Base-by-base conservation (phyloP, 208 protist species). In the Wallacemonas sp. region DNA sequence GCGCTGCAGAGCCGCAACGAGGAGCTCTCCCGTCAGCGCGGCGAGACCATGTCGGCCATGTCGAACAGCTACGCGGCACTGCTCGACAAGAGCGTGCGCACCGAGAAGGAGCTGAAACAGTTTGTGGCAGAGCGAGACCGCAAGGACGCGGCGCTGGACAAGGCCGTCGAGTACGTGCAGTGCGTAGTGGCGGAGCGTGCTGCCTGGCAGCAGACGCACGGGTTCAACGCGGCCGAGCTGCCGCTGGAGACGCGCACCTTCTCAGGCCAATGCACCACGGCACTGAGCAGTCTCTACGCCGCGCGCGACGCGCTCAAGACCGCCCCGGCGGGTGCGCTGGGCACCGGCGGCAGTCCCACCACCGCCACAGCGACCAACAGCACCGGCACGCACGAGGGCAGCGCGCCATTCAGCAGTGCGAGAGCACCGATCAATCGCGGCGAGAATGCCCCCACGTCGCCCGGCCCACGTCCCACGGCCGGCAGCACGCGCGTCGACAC, bases 121-220 rank as follows among this genome's bases (percentile, higher is more conserved):
- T 42, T 90, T 44, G 65, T 81, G 18, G 50, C 55, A 20, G 81
- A 90, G 45, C 74, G 81, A 28, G 79, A 92, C 52, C 72, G 72
- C 39, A 79, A 87, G 61, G 74, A 86, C 28, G 77, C 79, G 1
- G 55, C 84, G 1, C 81, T 89, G 48, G 84, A 92, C 57, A 57
- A 77, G 50, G 85, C 78, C 2, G 72, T 91, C 22, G 44, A 77
- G 49, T 91, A 94, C 71, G 77, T 94, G 3, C 77, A 89, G 46
- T 61, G 71, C n/a, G 79, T 92, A 2, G 41, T 94, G 16, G 76
- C 83, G 12, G 89, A 94, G 67, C 81, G 86, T 46, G 74, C 78
- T 0, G 42, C 69, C 41, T 92, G 86, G 86, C 86, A 94, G 74
- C 73, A 86, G 62, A 25, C 69, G 63, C 65, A 81, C 50, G 76